Evolutionary conservation across 139 green algal genomes (phyloP).

Genomic region (Tetraselmis chui): DNA sequence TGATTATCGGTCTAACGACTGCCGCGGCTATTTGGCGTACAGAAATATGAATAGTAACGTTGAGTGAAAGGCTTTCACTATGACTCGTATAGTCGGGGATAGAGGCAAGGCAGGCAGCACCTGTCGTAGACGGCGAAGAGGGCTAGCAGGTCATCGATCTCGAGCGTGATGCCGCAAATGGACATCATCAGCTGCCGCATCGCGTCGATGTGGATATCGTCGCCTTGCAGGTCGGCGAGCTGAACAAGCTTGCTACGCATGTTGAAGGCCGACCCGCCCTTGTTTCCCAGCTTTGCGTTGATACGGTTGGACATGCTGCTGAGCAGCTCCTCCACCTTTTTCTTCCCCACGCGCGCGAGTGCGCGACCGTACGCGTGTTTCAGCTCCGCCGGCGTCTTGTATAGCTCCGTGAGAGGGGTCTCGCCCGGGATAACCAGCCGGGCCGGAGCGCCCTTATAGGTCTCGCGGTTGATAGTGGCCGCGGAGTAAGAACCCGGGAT

Average conservation of each 20-base stretch:
- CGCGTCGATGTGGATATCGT: not conserved
- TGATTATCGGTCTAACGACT: too few relatives aligned
- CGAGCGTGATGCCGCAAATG: not conserved
- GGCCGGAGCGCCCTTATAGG: not conserved
- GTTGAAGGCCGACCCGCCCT: not conserved
- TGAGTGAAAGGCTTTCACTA: too few relatives aligned
- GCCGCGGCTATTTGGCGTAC: too few relatives aligned
- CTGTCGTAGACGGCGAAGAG: not conserved
- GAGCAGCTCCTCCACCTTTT: not conserved
- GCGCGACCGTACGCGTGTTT: not conserved
- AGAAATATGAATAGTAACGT: too few relatives aligned
- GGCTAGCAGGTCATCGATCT: not conserved
- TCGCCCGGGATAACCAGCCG: not conserved
- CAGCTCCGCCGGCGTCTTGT: not conserved
- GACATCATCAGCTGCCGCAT: not conserved
- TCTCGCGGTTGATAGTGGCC: not conserved
- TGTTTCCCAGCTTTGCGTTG: not conserved
- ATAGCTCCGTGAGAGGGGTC: not conserved
- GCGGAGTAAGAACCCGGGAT: not conserved
- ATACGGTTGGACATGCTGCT: not conserved
- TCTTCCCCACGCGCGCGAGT: not conserved
- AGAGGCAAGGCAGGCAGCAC: too few relatives aligned
- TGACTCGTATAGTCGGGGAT: too few relatives aligned
- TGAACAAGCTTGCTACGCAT: not conserved
- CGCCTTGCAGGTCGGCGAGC: not conserved